Base-by-base conservation (phyloP, 257 asterid species). In the Nyctanthes arbortristis region DNA sequence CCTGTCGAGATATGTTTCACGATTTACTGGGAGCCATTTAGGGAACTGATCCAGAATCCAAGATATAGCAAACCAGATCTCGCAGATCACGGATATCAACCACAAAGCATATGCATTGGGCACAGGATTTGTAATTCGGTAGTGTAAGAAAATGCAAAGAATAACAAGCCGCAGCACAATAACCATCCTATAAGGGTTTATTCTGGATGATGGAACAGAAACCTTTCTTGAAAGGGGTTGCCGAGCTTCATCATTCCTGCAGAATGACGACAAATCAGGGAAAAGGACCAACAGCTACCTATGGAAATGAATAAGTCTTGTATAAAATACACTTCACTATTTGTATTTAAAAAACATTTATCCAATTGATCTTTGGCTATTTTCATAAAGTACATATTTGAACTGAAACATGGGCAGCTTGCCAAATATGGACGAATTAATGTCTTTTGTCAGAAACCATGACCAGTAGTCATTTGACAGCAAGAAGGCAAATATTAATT, bases 41-140 rank as follows among this genome's bases (percentile, higher is more conserved):
- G 99, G 99, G 75, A 93, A 94, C 89, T 94, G 99, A 91, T 91
- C 99, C 76, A 94, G 81, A 84, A 94, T 94, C 99, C 99, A 94
- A 10, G 99, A 94, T 43, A 91, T 47, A 49, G 99, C 99, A 73
- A 94, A 94, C 99, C 99, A 94, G 59, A 94, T 89, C 90, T 94
- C 99, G 76, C 99, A 94, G 60, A 93, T 91, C 68, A 93, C 98
- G 62, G 98, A 93, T 68, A 89, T 81, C 76, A 93, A 75, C 98
- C 99, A 94, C 80, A 91, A 79, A 6, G 97, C 69, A 88, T 67
- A 84, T 63, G 99, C 99, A 80, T 94, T 89, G 65, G 90, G 80
- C 64, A 94, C 99, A 32, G 99, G 99, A 68, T 94, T 91, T 32
- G 96, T 91, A 66, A 94, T 63, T 34, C 99, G 96, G 73, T 94